Base-by-base conservation (phyloP, 2,329 filamentous ascomycete species). In the Sclerotinia minor region DNA sequence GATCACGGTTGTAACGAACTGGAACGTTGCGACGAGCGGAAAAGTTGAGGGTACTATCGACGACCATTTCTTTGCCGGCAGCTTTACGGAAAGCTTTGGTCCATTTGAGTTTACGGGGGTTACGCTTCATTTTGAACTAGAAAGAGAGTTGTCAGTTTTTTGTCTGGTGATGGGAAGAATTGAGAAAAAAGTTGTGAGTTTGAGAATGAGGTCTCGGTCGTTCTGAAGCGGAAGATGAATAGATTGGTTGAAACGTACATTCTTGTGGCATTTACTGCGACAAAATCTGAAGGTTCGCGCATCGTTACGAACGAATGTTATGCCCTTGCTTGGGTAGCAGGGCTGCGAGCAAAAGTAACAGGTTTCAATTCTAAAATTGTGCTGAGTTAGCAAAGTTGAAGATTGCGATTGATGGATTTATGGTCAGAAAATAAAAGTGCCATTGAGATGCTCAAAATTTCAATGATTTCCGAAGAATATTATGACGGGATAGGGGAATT, bases 51-150 rank as follows among this genome's bases (percentile, higher is more conserved):
- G 94, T 97, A 76, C 88, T 91, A 84, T 99, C 95, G 80, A 98
- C 94, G 68, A 92, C 91, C 92, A 96, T 88, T 78, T 88, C 85
- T 83, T 93, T 96, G 82, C 92, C 92, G 68, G 91, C 89, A 24
- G 90, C 87, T 78, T 89, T 90, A 77, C 93, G 90, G 85, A 94
- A 94, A 64, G 92, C 89, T 84, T 97, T 97, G 71, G 94, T 97
- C 95, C 94, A 97, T 81, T 93, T 95, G 75, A 98, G 87, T 81
- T 97, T 97, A 79, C 94, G 89, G 47, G 94, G 94, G 82, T 98
- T 97, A 73, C 95, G 89, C 90, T 97, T 97, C 92, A 96, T 96
- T 82, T 96, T 95, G 87, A 96, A 96, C 84, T 88, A 19, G 24
- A 26, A 52, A 15, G 44, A n/a, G 19, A 24, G 5, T 19, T 19